Evolutionary conservation across 192 early-diverging fungal genomes (phyloP).

Genomic region (Dissophora ornata): DNA sequence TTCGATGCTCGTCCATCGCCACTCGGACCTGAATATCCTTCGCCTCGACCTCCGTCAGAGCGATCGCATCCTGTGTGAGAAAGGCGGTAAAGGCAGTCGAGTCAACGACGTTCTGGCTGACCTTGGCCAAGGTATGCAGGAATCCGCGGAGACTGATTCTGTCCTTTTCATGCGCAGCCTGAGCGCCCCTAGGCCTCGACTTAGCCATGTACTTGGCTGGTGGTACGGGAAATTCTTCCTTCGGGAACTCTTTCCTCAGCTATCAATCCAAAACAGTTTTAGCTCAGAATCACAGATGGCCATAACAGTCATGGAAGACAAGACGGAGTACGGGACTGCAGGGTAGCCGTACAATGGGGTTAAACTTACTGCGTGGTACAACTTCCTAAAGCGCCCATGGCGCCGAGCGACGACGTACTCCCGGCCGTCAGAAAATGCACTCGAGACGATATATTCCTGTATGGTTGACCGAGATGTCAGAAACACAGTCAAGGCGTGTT

Average conservation of each 20-base stretch:
- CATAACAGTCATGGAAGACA: too few species aligned
- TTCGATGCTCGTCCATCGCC: constrained; percentile 54
- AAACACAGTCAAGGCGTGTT: too few species aligned
- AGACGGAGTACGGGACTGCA: too few species aligned
- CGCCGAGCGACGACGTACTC: constrained; percentile 58
- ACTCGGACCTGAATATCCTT: constrained; percentile 51
- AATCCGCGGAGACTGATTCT: constrained; percentile 60
- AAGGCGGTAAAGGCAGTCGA: constrained; percentile 51
- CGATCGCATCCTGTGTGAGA: constrained; percentile 50
- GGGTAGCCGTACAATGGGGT: too few species aligned
- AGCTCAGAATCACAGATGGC: too few species aligned
- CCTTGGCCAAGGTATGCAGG: constrained; percentile 49
- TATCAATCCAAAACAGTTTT: neutral
- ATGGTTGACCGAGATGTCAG: too few species aligned
- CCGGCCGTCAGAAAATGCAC: constrained; percentile 24
- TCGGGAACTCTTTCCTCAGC: constrained; percentile 58
- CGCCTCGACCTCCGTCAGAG: constrained; percentile 47
- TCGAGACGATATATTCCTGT: constrained; percentile 60
- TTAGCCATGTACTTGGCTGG: constrained; percentile 54
- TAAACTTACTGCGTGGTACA: constrained; percentile 54
- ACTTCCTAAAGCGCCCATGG: constrained; percentile 58
- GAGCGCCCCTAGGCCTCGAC: constrained; percentile 14
- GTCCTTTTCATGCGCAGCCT: constrained; percentile 61
- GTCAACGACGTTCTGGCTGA: constrained; percentile 28
- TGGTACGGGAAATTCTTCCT: constrained; percentile 56